Base-by-base conservation (phyloP, 441 rosid genomes). In the Populus hybrid region DNA sequence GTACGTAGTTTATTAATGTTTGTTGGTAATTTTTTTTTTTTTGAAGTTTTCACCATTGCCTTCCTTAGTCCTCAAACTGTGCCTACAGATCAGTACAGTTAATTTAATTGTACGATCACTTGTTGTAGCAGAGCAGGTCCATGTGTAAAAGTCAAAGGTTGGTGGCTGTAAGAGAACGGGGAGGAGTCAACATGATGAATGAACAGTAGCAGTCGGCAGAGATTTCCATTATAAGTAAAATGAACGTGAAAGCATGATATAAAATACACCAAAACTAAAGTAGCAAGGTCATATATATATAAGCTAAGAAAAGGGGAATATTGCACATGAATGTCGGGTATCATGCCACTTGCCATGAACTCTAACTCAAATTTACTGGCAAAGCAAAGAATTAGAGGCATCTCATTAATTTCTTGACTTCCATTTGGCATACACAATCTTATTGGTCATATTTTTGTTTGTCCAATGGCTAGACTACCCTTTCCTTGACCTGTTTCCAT, bases 61-160 rank as follows among this genome's bases (percentile, higher is more conserved):
- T 75, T 78, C 28, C 85, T 82, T 70, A 46, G 32, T 76, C 90
- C 90, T 69, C 68, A 85, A 87, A 75, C 77, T n/a, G 75, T 82
- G 88, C 80, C 88, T 70, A 50, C 76, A 82, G 61, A 79, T 67
- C 30, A 67, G 80, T 77, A 65, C 11, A 18, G n/a, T 59, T 63
- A 38, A 36, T 69, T 78, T 54, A 73, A 42, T 40, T 30, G 50
- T 23, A 26, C 73, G 40, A 66, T 30, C 32, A 64, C 20, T n/a
- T 35, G 61, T 57, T 24, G 26, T 16, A 23, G 32, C 57, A 35
- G 67, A 7, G 34, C 83, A 68, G 10, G 75, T 70, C 59, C 78
- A 70, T 67, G 72, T 79, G 40, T 66, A 23, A 24, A 81, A 34
- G 75, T 74, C 70, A 70, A 71, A 24, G 10, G 38, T 38, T 0